Evolutionary conservation across 1,284 basidiomycete genomes (phyloP).

Genomic region (Fistulina hepatica): DNA sequence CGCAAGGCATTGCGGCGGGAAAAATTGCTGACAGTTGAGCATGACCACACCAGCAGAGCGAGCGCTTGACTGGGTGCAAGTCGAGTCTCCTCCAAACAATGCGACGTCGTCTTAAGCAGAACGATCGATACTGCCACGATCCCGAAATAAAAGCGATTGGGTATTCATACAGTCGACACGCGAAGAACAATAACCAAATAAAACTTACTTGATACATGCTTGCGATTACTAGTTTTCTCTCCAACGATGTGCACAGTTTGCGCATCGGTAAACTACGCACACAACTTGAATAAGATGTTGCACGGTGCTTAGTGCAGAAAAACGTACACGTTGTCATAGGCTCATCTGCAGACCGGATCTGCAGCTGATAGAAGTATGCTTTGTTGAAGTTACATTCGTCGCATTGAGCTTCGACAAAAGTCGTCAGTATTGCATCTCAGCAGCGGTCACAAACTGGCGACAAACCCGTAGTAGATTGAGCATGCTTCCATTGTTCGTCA

Average conservation of each 20-base stretch:
- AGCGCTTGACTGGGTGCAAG: too few relatives aligned
- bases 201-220: too few relatives aligned
- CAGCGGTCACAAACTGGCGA: not conserved
- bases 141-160: too few relatives aligned
- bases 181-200: too few relatives aligned
- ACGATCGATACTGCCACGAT: too few relatives aligned
- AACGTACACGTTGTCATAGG: slow-evolving; percentile 92
- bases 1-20: too few relatives aligned
- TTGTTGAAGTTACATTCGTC: slow-evolving; percentile 83
- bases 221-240: slow-evolving; percentile 14
- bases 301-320: slow-evolving; percentile 8
- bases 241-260: slow-evolving; percentile 12
- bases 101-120: too few relatives aligned
- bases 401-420: slow-evolving; percentile 51
- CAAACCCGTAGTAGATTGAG: slow-evolving; percentile 78
- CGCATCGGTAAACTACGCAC: slow-evolving; percentile 8
- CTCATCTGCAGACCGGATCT: slow-evolving; percentile 94
- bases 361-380: slow-evolving; percentile 93
- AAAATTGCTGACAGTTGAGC: too few relatives aligned
- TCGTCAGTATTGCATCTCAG: slow-evolving; percentile 1
- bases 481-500: slow-evolving; percentile 91
- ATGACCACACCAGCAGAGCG: too few relatives aligned
- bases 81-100: too few relatives aligned
- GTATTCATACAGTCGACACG: too few relatives aligned
- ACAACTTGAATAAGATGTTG: too few relatives aligned